These are phyloP conservation scores for Penicillium sp. DNA, from an alignment of 2,329 filamentous ascomycete species.

Conservation along the genomic window DNA sequence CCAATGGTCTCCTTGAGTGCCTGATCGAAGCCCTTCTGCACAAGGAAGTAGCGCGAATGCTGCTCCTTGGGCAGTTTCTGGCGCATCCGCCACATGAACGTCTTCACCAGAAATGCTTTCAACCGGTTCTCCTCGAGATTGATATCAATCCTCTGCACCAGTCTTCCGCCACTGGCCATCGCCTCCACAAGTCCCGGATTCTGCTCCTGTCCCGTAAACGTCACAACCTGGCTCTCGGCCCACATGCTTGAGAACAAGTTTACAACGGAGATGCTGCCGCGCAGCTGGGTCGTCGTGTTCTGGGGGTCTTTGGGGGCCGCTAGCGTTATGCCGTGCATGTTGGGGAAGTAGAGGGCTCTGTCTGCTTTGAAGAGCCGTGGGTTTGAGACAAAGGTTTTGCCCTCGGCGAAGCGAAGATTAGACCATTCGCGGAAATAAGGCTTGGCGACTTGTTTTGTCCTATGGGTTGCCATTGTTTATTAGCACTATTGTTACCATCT, in stretches of 20 bases:
- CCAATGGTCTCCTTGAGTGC: constrained; percentile 60
- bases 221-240: constrained; percentile 77
- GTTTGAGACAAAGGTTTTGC: constrained; percentile 88
- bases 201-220: constrained; percentile 64
- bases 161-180: constrained; percentile 52
- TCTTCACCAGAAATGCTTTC: constrained; percentile 56
- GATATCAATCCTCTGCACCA: constrained; percentile 76
- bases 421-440: constrained; percentile 97
- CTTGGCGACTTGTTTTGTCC: constrained; percentile 72
- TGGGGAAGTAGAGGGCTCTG: constrained; percentile 87
- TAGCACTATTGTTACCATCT: constrained; percentile 1
- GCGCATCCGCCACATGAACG: constrained; percentile 55
- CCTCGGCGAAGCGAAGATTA: constrained; percentile 76
- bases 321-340: constrained; percentile 78
- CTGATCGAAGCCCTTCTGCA: constrained; percentile 58
- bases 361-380: constrained; percentile 80
- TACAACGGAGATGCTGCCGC: constrained; percentile 74
- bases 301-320: constrained; percentile 54
- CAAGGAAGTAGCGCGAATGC: constrained; percentile 60
- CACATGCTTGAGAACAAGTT: constrained; percentile 79
- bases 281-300: constrained; percentile 74
- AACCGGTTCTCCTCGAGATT: constrained; percentile 83
- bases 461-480: constrained; percentile 34
- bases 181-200: constrained; percentile 70
- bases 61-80: constrained; percentile 50